Percentiles rank a stretch among this genome's conserved stretches.
Evolutionary conservation across 192 early-diverging fungal genomes (phyloP).

Genomic region (Funneliformis geosporum): DNA sequence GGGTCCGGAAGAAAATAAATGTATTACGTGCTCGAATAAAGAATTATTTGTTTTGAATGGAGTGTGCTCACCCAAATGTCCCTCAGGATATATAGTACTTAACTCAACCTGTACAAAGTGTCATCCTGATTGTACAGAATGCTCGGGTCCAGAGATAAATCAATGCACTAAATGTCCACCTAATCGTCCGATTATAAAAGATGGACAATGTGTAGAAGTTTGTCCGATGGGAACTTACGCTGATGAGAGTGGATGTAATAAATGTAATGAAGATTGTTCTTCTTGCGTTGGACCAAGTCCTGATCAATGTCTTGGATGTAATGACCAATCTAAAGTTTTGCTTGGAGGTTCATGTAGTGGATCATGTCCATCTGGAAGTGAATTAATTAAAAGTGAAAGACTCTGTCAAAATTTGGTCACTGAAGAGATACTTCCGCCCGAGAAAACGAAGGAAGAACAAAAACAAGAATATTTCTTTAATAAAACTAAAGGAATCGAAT

Average conservation of each 20-base stretch:
- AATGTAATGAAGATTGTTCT: conserved; percentile 20
- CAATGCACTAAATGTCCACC: conserved; percentile 33
- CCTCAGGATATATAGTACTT: not conserved
- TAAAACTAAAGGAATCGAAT: not conserved
- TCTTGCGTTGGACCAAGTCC: conserved; percentile 18
- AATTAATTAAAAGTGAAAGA: conserved; percentile 2
- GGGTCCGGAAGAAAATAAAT: not conserved
- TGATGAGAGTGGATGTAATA: conserved; percentile 9
- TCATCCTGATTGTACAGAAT: conserved; percentile 30
- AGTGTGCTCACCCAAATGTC: conserved; percentile 13
- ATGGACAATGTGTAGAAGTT: conserved; percentile 27
- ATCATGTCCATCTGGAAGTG: conserved; percentile 25
- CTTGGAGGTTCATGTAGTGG: conserved; percentile 24
- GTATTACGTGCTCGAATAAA: not conserved
- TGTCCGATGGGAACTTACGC: conserved; percentile 21
- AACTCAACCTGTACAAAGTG: conserved; percentile 15
- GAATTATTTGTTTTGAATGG: not conserved
- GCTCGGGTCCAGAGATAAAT: conserved; percentile 7
- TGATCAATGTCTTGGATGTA: conserved; percentile 31
- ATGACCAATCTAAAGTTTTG: conserved; percentile 9
- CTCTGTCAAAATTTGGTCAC: not conserved
- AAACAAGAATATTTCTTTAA: not conserved
- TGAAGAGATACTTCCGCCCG: not conserved
- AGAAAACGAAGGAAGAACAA: too few species aligned
- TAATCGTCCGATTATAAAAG: conserved; percentile 20